Conservation (phyloP, 78 protist genomes). For the Corallochytrium limacisporum region DNA sequence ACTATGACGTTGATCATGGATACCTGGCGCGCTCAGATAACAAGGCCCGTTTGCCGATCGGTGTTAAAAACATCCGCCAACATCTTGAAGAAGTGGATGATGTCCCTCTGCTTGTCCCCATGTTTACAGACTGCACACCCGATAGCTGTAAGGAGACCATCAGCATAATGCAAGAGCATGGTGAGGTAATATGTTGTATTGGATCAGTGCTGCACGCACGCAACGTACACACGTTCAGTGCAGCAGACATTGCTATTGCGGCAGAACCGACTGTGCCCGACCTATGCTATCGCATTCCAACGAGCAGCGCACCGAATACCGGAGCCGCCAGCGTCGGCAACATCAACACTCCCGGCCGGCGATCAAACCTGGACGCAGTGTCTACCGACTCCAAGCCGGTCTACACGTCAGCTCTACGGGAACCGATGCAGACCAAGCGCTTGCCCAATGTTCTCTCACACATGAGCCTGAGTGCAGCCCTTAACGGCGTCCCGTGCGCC, state of each 20-base stretch:
- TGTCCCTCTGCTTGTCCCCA: slow-evolving; percentile 31
- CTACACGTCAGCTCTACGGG: too few relatives aligned
- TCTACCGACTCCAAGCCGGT: too few relatives aligned
- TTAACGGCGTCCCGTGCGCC: background rate
- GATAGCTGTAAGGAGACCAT: slow-evolving; percentile 10
- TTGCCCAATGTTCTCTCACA: too few relatives aligned
- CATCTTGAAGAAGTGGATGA: slow-evolving; percentile 30
- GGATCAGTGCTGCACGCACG: background rate
- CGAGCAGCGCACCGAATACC: too few relatives aligned
- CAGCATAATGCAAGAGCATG: slow-evolving; percentile 25
- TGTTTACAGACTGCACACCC: slow-evolving; percentile 11
- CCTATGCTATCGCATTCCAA: too few relatives aligned
- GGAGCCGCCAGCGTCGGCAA: too few relatives aligned
- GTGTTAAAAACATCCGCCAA: slow-evolving; percentile 17
- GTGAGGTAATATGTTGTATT: background rate
- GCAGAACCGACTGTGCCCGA: too few relatives aligned
- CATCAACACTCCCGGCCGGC: too few relatives aligned
- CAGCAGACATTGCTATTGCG: background rate
- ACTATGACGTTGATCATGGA: background rate
- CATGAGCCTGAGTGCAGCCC: background rate
- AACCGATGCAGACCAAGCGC: too few relatives aligned
- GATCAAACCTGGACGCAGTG: too few relatives aligned
- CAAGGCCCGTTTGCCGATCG: slow-evolving; percentile 17
- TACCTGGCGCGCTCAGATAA: too few relatives aligned
- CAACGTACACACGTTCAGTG: background rate